Conservation (phyloP, 164 flowering plant species). For the Tetrastigma voinierianum region DNA sequence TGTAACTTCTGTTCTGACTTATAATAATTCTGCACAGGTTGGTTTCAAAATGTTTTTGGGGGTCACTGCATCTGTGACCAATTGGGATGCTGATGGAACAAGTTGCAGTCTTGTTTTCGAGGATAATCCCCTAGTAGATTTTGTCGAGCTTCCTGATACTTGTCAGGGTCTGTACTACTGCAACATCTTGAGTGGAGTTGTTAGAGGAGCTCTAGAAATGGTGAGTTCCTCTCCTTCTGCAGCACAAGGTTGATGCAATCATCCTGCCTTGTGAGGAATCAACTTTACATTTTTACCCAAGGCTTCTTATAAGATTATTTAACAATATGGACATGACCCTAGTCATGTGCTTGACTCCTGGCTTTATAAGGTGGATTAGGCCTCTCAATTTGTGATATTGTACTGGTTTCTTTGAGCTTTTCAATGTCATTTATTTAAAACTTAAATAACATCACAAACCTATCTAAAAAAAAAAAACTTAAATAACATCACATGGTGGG, state of each 20-base stretch:
- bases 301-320: neutral
- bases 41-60: conserved; percentile 99
- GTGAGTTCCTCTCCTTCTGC: conserved; percentile 34
- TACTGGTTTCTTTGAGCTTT: neutral
- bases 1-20: too few relatives aligned
- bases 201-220: conserved; percentile 98
- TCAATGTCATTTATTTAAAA: neutral
- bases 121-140: conserved; percentile 95
- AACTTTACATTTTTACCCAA: neutral
- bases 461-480: too few relatives aligned
- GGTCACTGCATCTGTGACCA: conserved; percentile 84
- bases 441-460: too few relatives aligned
- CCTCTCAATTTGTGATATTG: neutral
- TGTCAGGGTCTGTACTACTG: conserved; percentile 96
- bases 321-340: neutral
- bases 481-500: neutral
- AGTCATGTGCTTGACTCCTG: neutral
- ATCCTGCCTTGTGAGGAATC: neutral
- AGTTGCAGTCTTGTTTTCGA: conserved; percentile 85
- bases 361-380: neutral
- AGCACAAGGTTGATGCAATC: neutral
- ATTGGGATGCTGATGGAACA: conserved; percentile 95
- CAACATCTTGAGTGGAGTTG: conserved; percentile 90
- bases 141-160: conserved; percentile 98
- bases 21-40: conserved; percentile 46